Percentiles rank a stretch among this genome's conserved stretches.
Evolutionary conservation across 2,329 filamentous ascomycete genomes (phyloP).

Genomic region (Venturia effusa): DNA sequence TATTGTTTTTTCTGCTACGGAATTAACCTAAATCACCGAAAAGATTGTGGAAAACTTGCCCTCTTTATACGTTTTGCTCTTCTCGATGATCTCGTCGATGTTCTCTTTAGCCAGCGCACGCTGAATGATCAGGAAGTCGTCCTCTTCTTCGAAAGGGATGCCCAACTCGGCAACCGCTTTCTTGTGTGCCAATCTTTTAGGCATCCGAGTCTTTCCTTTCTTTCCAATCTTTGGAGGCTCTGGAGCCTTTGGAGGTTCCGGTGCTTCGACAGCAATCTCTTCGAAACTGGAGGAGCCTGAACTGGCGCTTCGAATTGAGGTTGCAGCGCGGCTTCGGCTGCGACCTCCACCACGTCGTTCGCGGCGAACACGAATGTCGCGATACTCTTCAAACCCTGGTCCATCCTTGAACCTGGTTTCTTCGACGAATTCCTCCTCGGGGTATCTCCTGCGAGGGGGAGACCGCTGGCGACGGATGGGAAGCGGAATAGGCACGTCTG

Average conservation of each 20-base stretch:
- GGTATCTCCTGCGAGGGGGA: conserved; percentile 39
- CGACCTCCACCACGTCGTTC: conserved; percentile 30
- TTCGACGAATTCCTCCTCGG: conserved; percentile 61
- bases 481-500: conserved; percentile 59
- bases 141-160: conserved; percentile 75
- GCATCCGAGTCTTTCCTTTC: conserved; percentile 84
- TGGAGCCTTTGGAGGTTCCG: conserved; percentile 14
- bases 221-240: conserved; percentile 27
- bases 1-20: conserved; percentile 19
- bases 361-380: conserved; percentile 37
- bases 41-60: neutral
- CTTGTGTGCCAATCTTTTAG: conserved; percentile 67
- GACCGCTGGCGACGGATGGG: conserved; percentile 46
- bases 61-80: conserved; percentile 59
- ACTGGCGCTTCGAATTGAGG: conserved; percentile 21
- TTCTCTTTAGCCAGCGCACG: conserved; percentile 81
- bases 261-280: conserved; percentile 14
- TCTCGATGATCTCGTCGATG: conserved; percentile 77
- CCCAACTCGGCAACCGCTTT: conserved; percentile 72
- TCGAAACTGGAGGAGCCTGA: conserved; percentile 33
- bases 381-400: conserved; percentile 30
- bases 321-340: conserved; percentile 16
- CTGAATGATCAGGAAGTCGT: conserved; percentile 68
- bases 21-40: conserved; percentile 26
- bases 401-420: conserved; percentile 37